Percentiles rank a stretch among this genome's conserved stretches.
These are phyloP conservation scores for Taxillus chinensis DNA, from an alignment of 164 flowering plant species.

Conservation along the genomic window DNA sequence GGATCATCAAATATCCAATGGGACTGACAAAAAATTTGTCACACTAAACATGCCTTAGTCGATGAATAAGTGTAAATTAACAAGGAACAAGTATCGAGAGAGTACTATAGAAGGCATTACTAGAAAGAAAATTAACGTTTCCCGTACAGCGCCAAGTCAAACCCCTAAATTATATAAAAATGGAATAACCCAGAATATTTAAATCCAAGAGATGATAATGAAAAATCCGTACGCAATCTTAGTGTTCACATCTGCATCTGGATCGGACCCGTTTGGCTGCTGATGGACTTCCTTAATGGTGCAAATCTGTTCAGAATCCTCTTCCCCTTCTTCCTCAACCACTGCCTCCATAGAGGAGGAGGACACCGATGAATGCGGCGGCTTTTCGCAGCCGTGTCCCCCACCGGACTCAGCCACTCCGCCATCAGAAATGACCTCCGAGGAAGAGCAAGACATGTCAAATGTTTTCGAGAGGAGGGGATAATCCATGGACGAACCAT, in stretches of 20 bases:
- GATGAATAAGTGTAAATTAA: too few species aligned
- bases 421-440: conserved; percentile 11
- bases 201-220: too few species aligned
- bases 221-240: conserved; percentile 29
- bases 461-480: conserved; percentile 21
- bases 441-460: conserved; percentile 24
- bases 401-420: conserved; percentile 2
- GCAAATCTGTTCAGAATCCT: conserved; percentile 14
- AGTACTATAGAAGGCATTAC: too few species aligned
- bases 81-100: too few species aligned
- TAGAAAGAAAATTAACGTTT: too few species aligned
- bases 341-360: conserved; percentile 31
- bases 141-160: too few species aligned
- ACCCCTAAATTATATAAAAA: background rate
- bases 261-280: conserved; percentile 15
- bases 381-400: conserved; percentile 6
- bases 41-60: too few species aligned
- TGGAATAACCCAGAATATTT: background rate
- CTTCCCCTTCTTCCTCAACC: conserved; percentile 4
- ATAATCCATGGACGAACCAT: conserved; percentile 21
- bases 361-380: conserved; percentile 22
- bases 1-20: too few species aligned
- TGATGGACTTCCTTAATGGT: conserved; percentile 13
- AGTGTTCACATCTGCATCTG: conserved; percentile 16
- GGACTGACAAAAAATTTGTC: too few species aligned